A percentile compares a stretch with the other conserved stretches of the same genome.
Conservation (phyloP, 2,329 filamentous ascomycete species). For the Talaromyces amestolkiae region DNA sequence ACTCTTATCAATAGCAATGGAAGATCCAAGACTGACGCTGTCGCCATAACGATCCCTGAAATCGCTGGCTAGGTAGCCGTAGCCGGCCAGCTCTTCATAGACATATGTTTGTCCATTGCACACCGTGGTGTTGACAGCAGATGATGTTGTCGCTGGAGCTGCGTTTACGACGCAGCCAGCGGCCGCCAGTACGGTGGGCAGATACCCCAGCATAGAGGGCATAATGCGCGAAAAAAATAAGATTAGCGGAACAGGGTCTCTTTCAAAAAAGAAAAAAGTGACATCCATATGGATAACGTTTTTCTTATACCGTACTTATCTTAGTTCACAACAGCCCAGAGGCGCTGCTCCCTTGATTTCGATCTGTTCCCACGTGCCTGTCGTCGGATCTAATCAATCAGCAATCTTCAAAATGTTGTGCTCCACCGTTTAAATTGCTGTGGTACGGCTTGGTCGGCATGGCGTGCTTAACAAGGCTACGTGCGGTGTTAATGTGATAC, state of each 20-base stretch:
- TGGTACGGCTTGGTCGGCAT: neutral
- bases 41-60: conserved; percentile 66
- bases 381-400: neutral
- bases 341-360: neutral
- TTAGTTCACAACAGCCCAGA: neutral
- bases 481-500: neutral
- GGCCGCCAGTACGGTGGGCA: conserved; percentile 1
- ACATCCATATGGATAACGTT: neutral
- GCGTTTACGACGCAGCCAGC: neutral
- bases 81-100: conserved; percentile 67
- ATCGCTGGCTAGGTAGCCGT: conserved; percentile 59
- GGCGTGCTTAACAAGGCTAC: neutral
- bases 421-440: neutral
- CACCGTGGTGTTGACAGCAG: conserved; percentile 47
- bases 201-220: neutral
- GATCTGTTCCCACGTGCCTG: neutral
- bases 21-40: conserved; percentile 65
- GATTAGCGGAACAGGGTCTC: neutral
- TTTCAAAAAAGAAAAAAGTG: neutral
- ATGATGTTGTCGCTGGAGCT: neutral
- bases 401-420: neutral
- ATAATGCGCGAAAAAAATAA: neutral
- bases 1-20: conserved; percentile 60
- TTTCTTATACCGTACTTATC: neutral
- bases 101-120: conserved; percentile 63